phyloP scores from a whole-genome alignment of 2,329 filamentous ascomycete species.

The Monosporascus sp. region DNA sequence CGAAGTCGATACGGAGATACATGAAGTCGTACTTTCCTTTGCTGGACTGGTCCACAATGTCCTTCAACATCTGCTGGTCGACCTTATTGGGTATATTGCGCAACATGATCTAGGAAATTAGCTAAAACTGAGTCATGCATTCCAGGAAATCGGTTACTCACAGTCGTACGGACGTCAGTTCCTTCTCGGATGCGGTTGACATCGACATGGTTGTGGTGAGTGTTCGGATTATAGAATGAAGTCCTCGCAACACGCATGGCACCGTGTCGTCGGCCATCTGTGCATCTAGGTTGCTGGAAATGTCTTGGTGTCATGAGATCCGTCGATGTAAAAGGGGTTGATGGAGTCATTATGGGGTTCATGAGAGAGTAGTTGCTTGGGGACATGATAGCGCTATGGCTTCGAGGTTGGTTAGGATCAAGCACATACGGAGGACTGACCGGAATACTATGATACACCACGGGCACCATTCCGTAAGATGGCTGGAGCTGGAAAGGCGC shows the following conservation, averaged over 20 bases:
- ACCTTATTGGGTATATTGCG: constrained; percentile 93
- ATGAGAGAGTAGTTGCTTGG: constrained; percentile 20
- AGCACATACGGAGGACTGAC: constrained; percentile 27
- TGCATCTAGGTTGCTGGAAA: constrained; percentile 28
- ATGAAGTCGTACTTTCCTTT: constrained; percentile 88
- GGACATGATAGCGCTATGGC: constrained; percentile 22
- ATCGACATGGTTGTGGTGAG: constrained; percentile 59
- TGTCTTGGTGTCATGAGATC: constrained; percentile 37
- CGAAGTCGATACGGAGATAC: constrained; percentile 87
- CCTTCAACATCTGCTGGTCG: constrained; percentile 70
- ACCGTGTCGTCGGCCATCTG: constrained; percentile 44
- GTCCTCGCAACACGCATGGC: constrained; percentile 41
- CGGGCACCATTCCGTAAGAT: constrained; percentile 31
- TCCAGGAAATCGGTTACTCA: constrained; percentile 34
- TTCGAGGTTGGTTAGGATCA: constrained; percentile 27
- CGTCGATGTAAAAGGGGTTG: constrained; percentile 18
- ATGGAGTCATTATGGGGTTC: constrained; percentile 18
- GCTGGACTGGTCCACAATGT: constrained; percentile 71
- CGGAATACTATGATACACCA: constrained; percentile 30
- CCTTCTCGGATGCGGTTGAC: constrained; percentile 57
- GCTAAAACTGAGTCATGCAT: constrained; percentile 14
- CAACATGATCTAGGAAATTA: constrained; percentile 68
- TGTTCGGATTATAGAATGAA: constrained; percentile 41
- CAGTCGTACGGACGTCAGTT: constrained; percentile 69
- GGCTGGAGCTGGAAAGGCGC: constrained; percentile 23